phyloP scores from a whole-genome alignment of 768 basidiomycete species.

The Boletus subcaerulescens region DNA sequence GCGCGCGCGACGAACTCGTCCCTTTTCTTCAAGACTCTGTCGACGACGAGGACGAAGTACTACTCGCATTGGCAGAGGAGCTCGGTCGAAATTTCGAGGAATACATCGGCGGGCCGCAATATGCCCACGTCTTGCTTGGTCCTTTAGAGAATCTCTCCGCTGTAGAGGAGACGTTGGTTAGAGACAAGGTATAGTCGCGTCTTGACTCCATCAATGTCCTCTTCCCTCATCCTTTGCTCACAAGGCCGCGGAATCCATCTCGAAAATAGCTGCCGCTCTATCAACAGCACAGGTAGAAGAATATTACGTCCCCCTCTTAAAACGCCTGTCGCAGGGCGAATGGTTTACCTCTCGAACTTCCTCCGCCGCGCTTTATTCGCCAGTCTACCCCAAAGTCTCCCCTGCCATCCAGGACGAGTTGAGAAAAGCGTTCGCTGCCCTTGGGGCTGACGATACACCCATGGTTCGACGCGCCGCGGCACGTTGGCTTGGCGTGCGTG shows the following conservation, averaged over 20 bases:
- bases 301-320: conserved; percentile 87
- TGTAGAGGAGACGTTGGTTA: conserved; percentile 95
- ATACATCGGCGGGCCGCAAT: conserved; percentile 86
- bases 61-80: conserved; percentile 94
- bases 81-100: conserved; percentile 90
- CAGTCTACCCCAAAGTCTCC: conserved; percentile 82
- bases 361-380: conserved; percentile 88
- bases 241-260: conserved; percentile 94
- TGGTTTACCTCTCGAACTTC: conserved; percentile 99
- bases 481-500: conserved; percentile 90
- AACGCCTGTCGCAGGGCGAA: conserved; percentile 86
- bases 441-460: conserved; percentile 93
- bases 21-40: conserved; percentile 98
- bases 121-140: conserved; percentile 84
- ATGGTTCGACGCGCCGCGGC: conserved; percentile 98
- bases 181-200: conserved; percentile 78
- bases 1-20: conserved; percentile 91
- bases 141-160: conserved; percentile 94
- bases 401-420: conserved; percentile 79
- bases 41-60: conserved; percentile 98
- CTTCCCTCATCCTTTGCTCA: conserved; percentile 10
- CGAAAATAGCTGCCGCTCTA: conserved; percentile 79
- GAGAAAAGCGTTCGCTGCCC: conserved; percentile 75
- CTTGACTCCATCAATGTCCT: background rate
- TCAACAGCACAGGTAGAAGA: conserved; percentile 81